phyloP scores from a whole-genome alignment of 202 grass and related monocot genomes.

The Saccharum hybrid region DNA sequence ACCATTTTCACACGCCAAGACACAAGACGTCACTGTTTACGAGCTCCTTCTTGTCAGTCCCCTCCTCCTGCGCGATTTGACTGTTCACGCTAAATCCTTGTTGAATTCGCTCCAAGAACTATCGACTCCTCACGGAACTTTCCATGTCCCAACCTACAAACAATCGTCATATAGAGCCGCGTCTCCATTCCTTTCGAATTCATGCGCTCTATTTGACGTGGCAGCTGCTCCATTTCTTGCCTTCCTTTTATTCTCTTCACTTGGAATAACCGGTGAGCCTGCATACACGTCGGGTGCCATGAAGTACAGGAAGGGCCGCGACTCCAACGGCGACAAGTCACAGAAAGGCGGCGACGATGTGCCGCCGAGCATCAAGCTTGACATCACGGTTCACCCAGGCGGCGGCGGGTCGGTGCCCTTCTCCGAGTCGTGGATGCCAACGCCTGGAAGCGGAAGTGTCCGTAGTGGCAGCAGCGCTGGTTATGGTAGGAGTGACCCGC shows the following conservation, averaged over 20 bases:
- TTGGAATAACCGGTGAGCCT: neutral
- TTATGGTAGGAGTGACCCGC: neutral
- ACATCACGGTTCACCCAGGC: slow-evolving; percentile 9
- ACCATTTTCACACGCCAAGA: no score
- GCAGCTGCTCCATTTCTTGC: neutral
- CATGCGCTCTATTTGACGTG: neutral
- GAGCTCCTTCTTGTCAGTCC: neutral
- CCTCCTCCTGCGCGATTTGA: neutral
- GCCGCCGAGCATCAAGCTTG: slow-evolving; percentile 36
- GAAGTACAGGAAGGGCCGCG: slow-evolving; percentile 18
- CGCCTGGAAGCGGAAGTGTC: slow-evolving; percentile 25
- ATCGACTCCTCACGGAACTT: neutral
- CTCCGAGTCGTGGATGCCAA: slow-evolving; percentile 28
- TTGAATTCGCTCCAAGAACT: neutral
- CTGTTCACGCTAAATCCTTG: neutral
- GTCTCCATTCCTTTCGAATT: neutral
- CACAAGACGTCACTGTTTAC: no score
- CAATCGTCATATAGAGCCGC: neutral
- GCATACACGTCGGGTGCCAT: neutral
- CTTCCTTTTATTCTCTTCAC: no score
- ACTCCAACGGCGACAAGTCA: neutral
- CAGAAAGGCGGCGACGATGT: neutral
- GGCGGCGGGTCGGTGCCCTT: slow-evolving; percentile 32
- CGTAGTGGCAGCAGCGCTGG: neutral
- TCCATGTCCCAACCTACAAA: neutral